A percentile compares a stretch with the other conserved stretches of the same genome.
Conservation (phyloP, 139 green algal genomes). For the Gonium pectorale region DNA sequence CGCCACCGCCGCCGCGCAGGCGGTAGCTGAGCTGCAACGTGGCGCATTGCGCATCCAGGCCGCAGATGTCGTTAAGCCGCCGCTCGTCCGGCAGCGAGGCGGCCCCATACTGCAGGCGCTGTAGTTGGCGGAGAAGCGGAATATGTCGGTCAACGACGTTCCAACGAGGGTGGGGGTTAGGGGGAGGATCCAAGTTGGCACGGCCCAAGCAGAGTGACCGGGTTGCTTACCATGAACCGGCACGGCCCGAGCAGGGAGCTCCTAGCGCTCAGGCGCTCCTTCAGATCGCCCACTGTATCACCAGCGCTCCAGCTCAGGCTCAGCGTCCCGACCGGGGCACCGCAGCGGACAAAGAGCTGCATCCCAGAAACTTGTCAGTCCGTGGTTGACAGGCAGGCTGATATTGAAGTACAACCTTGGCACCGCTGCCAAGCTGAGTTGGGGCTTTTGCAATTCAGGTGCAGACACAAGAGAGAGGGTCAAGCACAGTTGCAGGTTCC, state of each 20-base stretch:
- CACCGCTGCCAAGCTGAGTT: neutral
- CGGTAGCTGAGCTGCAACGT: constrained; percentile 53
- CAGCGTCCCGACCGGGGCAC: constrained; percentile 22
- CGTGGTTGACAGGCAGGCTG: too few relatives aligned
- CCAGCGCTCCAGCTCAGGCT: neutral
- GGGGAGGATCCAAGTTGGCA: neutral
- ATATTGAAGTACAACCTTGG: too few relatives aligned
- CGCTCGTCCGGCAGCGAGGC: constrained; percentile 46
- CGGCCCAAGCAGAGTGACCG: neutral
- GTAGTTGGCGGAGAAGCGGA: neutral
- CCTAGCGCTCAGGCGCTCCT: neutral
- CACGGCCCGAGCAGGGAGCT: neutral
- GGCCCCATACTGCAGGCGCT: constrained; percentile 35
- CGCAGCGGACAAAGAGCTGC: constrained; percentile 51
- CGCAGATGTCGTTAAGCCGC: constrained; percentile 19
- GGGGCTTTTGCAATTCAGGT: too few relatives aligned
- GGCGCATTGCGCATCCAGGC: constrained; percentile 17
- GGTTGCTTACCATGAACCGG: constrained; percentile 19
- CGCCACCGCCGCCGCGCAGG: constrained; percentile 82
- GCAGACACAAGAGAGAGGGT: too few relatives aligned
- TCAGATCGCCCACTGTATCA: constrained; percentile 7
- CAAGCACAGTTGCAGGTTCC: too few relatives aligned
- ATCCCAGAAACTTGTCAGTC: too few relatives aligned
- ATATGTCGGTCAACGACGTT: neutral
- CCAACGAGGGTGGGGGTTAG: neutral